Percentiles rank a stretch among this genome's conserved stretches.
Evolutionary conservation across 495 filamentous ascomycete species (phyloP).

Genomic region (Tuber magnatum): DNA sequence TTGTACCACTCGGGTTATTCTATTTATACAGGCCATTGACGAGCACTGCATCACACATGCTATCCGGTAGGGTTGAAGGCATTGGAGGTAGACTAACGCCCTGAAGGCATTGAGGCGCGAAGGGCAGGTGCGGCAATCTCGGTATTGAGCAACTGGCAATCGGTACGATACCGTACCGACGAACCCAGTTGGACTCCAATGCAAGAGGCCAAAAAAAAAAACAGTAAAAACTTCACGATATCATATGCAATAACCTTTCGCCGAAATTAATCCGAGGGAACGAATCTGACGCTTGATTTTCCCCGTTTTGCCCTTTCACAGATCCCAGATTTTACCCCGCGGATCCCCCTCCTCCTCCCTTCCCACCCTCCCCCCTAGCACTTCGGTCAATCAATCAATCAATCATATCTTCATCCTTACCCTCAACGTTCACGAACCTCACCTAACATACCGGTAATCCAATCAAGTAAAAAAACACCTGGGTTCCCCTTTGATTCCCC

Average conservation of each 20-base stretch:
- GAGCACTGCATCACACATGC: neutral
- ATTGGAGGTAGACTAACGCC: neutral
- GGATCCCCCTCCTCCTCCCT: neutral
- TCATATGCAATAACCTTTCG: neutral
- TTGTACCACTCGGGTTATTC: neutral
- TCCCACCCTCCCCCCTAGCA: neutral
- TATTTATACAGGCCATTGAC: neutral
- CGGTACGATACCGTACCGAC: neutral
- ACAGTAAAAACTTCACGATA: neutral
- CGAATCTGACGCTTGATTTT: neutral
- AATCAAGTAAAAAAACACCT: neutral
- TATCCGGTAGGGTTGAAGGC: neutral
- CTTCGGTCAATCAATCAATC: neutral
- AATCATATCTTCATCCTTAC: slow-evolving; percentile 19
- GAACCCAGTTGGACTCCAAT: neutral
- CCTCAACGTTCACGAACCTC: slow-evolving; percentile 17
- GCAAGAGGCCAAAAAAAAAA: neutral
- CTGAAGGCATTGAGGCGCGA: neutral
- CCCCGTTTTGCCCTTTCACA: neutral
- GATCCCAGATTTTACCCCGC: neutral
- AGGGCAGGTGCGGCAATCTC: neutral
- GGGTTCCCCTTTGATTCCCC: neutral
- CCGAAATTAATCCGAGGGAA: slow-evolving; percentile 16
- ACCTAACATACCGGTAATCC: neutral
- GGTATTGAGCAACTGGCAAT: neutral